These are phyloP conservation scores for Fusarium sp. DNA, from an alignment of 2,329 filamentous ascomycete species.

Conservation along the genomic window DNA sequence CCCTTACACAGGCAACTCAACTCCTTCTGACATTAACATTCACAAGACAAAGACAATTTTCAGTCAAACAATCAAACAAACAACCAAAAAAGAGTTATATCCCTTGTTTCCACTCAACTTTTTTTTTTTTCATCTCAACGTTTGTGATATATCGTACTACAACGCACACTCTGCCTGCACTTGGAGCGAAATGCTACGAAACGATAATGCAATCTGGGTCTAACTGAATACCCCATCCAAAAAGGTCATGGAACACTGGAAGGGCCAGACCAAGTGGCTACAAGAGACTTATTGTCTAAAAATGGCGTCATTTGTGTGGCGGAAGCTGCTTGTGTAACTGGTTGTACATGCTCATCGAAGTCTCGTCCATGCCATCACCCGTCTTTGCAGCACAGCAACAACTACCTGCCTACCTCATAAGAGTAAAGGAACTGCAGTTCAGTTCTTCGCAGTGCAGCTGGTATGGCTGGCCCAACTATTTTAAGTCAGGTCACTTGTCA, in stretches of 20 bases:
- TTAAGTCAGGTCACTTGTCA: slow-evolving; percentile 1
- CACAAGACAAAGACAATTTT: background rate
- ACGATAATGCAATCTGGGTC: background rate
- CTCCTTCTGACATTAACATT: background rate
- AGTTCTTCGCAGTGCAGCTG: background rate
- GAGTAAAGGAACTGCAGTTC: slow-evolving; percentile 2
- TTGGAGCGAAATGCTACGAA: background rate
- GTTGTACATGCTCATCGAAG: slow-evolving; percentile 37
- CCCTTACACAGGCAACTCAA: background rate
- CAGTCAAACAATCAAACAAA: background rate
- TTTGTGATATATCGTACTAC: background rate
- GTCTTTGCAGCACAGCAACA: slow-evolving; percentile 26
- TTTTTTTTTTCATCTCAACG: background rate
- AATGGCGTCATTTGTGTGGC: slow-evolving; percentile 17
- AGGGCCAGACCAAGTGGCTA: background rate
- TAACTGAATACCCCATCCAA: background rate
- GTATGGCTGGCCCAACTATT: background rate
- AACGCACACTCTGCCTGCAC: background rate
- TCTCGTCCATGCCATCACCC: slow-evolving; percentile 42
- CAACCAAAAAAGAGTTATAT: too few species aligned
- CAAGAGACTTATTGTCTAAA: background rate
- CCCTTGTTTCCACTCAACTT: background rate
- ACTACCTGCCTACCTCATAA: background rate
- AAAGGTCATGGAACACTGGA: background rate
- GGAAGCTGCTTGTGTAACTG: slow-evolving; percentile 14